Base-by-base conservation (phyloP, 1,284 basidiomycete species). In the Microbotryum saponariae region DNA sequence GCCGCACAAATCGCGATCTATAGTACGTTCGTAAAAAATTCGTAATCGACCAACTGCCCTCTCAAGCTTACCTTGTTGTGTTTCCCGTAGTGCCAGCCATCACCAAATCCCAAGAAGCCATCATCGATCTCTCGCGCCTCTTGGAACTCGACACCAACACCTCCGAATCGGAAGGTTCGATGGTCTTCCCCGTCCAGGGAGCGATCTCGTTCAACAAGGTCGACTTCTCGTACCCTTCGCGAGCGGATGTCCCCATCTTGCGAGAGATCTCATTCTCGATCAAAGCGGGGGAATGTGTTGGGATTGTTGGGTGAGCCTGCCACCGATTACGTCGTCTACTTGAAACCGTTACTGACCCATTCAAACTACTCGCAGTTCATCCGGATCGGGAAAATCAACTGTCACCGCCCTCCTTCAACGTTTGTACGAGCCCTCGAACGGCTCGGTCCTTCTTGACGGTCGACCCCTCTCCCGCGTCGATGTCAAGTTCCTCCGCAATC, bases 341-440 rank as follows among this genome's bases (percentile, higher is more conserved):
- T 42, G 37, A 10, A 42, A 10, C 12, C 37, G 2, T 1, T 20
- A 21, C 56, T 60, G 31, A 61, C 49, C 4, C 6, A 9, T 27
- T n/a, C 20, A 16, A 20, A n/a, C 12, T 3, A 6, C 50, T 9
- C 9, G 31, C 59, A 72, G 91, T 10, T 77, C 87, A 0, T 92
- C 89, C 2, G 91, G 91, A 0, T 88, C 83, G 20, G 91, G 91
- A 56, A 94, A 94, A 77, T 90, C 88, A 21, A 94, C 91, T 2
- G 79, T 93, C 67, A 85, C 87, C 0, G 79, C 86, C 0, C 80
- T 97, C 4, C 78, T 96, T 3, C 90, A 96, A 74, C 79, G 91
- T 0, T 77, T 96, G 23, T 96, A 94, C 77, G 86, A 91, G 70
- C 90, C 91, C 0, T 74, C 74, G 3, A 21, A 51, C 2, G 92